phyloP scores from a whole-genome alignment of 2,329 filamentous ascomycete genomes.

The Nothophoma quercina region DNA sequence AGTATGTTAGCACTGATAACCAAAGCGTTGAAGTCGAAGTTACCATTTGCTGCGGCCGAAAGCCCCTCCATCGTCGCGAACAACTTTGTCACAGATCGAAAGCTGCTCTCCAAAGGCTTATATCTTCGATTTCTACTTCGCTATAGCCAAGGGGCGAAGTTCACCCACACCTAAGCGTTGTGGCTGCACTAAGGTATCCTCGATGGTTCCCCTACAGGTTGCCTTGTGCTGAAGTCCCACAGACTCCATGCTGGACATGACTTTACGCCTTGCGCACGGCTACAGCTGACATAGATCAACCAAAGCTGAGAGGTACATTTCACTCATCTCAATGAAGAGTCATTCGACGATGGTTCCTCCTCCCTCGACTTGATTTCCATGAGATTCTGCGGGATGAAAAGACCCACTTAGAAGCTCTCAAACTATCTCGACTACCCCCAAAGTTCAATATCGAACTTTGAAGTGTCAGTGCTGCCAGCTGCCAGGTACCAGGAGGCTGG shows the following conservation, averaged over 20 bases:
- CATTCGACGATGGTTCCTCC: too few species aligned
- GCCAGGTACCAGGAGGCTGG: background rate
- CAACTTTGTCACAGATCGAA: background rate
- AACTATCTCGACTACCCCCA: too few species aligned
- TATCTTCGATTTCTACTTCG: too few species aligned
- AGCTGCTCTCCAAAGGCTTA: background rate
- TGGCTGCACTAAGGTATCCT: background rate
- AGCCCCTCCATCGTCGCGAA: background rate
- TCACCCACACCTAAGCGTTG: too few species aligned
- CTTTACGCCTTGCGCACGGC: background rate
- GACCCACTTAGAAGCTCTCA: too few species aligned
- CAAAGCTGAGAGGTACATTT: too few species aligned
- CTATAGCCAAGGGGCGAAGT: background rate
- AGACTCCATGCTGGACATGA: background rate
- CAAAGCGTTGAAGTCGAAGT: background rate
- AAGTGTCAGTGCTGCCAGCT: background rate
- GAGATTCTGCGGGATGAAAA: too few species aligned
- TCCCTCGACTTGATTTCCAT: too few species aligned
- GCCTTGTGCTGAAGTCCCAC: too few species aligned
- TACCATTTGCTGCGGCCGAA: conserved; percentile 1
- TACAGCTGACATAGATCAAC: too few species aligned
- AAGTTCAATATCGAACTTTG: background rate
- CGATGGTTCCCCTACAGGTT: background rate
- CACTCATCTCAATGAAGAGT: too few species aligned
- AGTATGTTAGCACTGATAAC: background rate